A percentile compares a stretch with the other conserved stretches of the same genome.
Conservation (phyloP, 768 basidiomycete species). For the Saitozyma podzolica region DNA sequence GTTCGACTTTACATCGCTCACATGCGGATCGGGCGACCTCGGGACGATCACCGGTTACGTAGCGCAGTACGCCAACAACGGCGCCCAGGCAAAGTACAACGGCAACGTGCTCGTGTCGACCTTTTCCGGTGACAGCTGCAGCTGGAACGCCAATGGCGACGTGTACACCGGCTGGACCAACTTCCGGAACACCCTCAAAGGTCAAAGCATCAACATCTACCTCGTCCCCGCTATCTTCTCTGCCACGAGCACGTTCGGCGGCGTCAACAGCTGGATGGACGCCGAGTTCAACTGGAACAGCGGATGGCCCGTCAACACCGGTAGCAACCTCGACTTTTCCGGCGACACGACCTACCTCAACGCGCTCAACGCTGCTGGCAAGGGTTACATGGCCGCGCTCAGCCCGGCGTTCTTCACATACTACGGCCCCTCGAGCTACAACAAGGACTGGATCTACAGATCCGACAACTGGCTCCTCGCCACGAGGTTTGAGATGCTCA, state of each 20-base stretch:
- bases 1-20: conserved; percentile 47
- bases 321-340: conserved; percentile 53
- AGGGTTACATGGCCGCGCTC: conserved; percentile 51
- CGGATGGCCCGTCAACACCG: conserved; percentile 66
- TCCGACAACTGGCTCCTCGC: conserved; percentile 52
- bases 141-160: conserved; percentile 47
- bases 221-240: conserved; percentile 33
- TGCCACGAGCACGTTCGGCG: conserved; percentile 25
- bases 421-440: conserved; percentile 42
- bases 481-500: conserved; percentile 50
- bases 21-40: conserved; percentile 33
- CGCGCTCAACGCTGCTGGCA: conserved; percentile 25
- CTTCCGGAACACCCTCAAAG: conserved; percentile 27
- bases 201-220: conserved; percentile 10
- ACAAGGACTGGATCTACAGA: conserved; percentile 54
- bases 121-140: conserved; percentile 53
- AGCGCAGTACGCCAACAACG: conserved; percentile 29
- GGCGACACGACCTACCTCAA: conserved; percentile 36
- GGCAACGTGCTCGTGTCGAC: conserved; percentile 50
- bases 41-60: conserved; percentile 25
- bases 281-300: conserved; percentile 64
- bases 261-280: conserved; percentile 54
- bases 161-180: conserved; percentile 43
- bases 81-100: conserved; percentile 48
- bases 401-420: conserved; percentile 54